Base-by-base conservation (phyloP, 139 green algal genomes). In the Tetraselmis chui region DNA sequence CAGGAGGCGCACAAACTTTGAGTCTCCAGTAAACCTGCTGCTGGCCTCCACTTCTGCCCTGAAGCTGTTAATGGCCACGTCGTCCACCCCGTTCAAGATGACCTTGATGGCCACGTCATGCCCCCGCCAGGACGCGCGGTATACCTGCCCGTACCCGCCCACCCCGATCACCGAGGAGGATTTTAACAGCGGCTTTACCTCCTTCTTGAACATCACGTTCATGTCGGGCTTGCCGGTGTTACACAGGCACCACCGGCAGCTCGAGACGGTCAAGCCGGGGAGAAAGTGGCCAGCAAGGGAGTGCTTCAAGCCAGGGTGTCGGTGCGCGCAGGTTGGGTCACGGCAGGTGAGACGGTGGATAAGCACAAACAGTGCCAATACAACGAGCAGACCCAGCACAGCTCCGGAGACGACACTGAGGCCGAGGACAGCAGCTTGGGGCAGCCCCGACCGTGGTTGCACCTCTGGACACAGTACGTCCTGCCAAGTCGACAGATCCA, bases 101-200 rank as follows among this genome's bases (percentile, higher is more conserved):
- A 30, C 27, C 75, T 78, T 78, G 75, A 78, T 30, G 5, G 75
- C 75, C 75, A 78, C 75, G 27, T 78, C 27, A 5, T 30, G 75
- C 5, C 75, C 75, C 2, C 75, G 27, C 75, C 75, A 78, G 18
- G 18, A 11, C 75, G 75, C 75, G 18, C 75, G 75, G 75, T 78
- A 78, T 5, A 78, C 75, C 75, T 32, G 27, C 75, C 75, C 75
- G 28, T 32, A 78, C 5, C 18, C 75, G 75, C 75, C 75, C 18
- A 29, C 27, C 18, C 75, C 75, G 18, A 78, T 30, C 18, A 78
- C 75, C 5, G 27, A 11, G 18, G 22, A 11, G 18, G 28, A 23
- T 23, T 78, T 67, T 5, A 67, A 18, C 45, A 67, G 45, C 45
- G 45, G 45, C 45, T 67, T 67, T 5, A 67, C 45, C 5, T 67